Base-by-base conservation (phyloP, 129 eudicot species). In the Lonicera japonica region DNA sequence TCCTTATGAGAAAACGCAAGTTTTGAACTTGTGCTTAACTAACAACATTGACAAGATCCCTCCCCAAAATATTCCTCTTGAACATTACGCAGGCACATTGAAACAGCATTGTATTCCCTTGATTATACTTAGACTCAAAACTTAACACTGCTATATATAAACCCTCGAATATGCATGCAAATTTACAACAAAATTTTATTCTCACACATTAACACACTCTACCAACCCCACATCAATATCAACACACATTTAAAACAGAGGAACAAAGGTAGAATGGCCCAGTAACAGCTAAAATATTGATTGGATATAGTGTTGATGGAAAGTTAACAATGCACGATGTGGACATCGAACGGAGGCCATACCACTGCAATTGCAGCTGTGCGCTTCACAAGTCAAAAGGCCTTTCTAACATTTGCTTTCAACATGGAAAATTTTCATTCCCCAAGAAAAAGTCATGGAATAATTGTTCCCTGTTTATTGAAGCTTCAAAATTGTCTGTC, bases 321-420 rank as follows among this genome's bases (percentile, higher is more conserved):
- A 57, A 54, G 34, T 14, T 58, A 22, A 45, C 65, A 11, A 46
- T 60, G 58, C 3, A 18, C 22, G 45, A 56, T 56, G 14, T 23
- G 40, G 71, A 56, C 24, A 54, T 65, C 2, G 60, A 51, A 4
- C 69, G 69, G 25, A 25, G 69, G 36, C 69, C 69, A 18, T 65
- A 65, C 60, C 69, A 65, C 19, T 29, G 53, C 46, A 65, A 65
- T 21, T 65, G 69, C 54, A 67, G 40, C 5, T 67, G 71, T 50
- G 63, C 54, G 15, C 60, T 25, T 21, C 70, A 51, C 70, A 52
- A 45, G 56, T 15, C 21, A 11, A 48, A 50, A 24, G 21, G 21
- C 48, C 45, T 58, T 7, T 34, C 60, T 0, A 24, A 23, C 11
- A n/a, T 34, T 13, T 56, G 38, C 22, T 10, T 4, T 24, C 17